Evolutionary conservation across 805 yeast species (phyloP), one percentile per base, ranked within the genome.

Genomic region (Zygotorulaspora chibaensis): DNA sequence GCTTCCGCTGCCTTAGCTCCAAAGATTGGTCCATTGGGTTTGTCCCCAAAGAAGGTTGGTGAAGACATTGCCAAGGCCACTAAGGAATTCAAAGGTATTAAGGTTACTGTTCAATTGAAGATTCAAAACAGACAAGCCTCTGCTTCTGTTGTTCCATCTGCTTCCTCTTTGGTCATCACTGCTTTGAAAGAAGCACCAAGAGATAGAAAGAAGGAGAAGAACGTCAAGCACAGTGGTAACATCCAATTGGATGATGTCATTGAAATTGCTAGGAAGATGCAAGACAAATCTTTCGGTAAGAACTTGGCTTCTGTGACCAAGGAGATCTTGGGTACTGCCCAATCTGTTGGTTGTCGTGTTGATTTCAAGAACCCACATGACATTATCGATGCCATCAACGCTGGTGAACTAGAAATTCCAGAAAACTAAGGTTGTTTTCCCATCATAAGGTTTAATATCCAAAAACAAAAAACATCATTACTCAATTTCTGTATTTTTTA

Each of bases 191-290:
- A 93, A 83, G 89, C 99, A 65, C 96, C 96, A 72, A 91, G 99
- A 87, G 99, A 93, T 84, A 85, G 96, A 82, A 93, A 93, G 95
- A 93, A 93, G 95, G 98, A 93, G 73, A 93, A 93, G 93, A 91
- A 93, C 81, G 87, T 93, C 76, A 89, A 90, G 83, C 99, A 93
- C 87, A 83, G 83, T 73, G 99, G 99, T 81, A 93, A 91, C 91
- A 82, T 93, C 69, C 88, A 96, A 68, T 81, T 93, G 68, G 95
- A 89, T 69, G 96, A 91, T 78, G 87, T 93, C 77, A 80, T 80
- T 74, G 96, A 89, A 73, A 86, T 93, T 71, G 98, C 99, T 68
- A 90, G 96, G 79, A 84, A 84, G 71, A 91, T 93, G 98, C 84
- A 80, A 75, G 88, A 85, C 74, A 93, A 93, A 81, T 89, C 97